Base-by-base conservation (phyloP, 1,284 basidiomycete species). In the Cerioporus squamosus region DNA sequence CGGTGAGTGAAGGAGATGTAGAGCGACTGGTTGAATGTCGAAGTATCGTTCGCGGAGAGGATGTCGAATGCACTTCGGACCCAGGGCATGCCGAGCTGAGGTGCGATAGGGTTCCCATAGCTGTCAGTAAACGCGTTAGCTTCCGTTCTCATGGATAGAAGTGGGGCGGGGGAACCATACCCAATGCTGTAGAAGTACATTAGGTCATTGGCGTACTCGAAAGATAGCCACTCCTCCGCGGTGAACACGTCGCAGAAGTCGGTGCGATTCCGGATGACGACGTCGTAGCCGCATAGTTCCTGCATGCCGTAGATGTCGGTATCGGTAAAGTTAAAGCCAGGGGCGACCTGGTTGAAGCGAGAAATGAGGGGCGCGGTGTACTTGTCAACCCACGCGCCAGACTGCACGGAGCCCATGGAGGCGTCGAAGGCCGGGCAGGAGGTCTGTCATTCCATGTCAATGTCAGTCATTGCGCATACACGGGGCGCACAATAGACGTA, bases 1-100 rank as follows among this genome's bases (percentile, higher is more conserved):
- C 66, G 64, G 54, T 68, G 66, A 14, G 62, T 55, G 63, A 68
- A 68, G 57, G 64, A 66, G 38, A 68, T 15, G 57, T 60, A 66
- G 44, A 68, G 60, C 17, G 56, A 31, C 44, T 68, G 66, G 40
- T 58, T 59, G 54, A 53, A 60, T 12, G 55, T 60, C 3, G 46
- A 9, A 20, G 59, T 66, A 38, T 59, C 61, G 51, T 61, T 61
- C 10, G 60, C 53, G 29, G 60, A 62, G 46, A 62, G 60, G 45
- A 62, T 62, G 56, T 62, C 53, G 36, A 59, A 31, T 24, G 60
- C 50, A 46, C 50, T 59, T 17, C 60, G 56, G 1, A 68, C 55
- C 66, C 66, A 68, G 26, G 66, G 66, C 36, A 63, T 57, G 29
- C 66, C 66, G 12, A 68, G 63, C 23, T 60, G 53, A 3, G 66